Evolutionary conservation across 345 rosid genomes (phyloP).

Genomic region (Lepidium didymum): DNA sequence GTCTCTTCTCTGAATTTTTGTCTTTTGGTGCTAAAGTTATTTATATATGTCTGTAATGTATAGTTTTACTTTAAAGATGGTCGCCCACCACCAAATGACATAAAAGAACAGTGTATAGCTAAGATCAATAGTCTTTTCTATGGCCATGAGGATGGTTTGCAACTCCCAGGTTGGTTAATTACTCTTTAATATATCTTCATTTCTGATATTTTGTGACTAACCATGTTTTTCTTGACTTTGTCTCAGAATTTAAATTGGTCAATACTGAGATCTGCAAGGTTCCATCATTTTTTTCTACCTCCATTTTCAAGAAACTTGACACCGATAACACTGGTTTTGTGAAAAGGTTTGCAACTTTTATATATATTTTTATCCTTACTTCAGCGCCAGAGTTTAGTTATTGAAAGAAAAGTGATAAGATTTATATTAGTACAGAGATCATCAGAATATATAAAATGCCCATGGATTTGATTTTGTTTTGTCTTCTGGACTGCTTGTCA

Average conservation of each 20-base stretch:
- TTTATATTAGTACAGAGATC: neutral
- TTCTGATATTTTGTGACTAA: neutral
- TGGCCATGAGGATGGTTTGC: constrained; percentile 65
- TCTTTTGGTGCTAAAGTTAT: neutral
- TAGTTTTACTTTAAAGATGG: constrained; percentile 97
- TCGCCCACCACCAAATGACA: constrained; percentile 68
- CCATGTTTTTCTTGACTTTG: neutral
- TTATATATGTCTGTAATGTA: constrained; percentile 27
- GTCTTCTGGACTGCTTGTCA: neutral
- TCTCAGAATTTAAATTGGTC: constrained; percentile 54
- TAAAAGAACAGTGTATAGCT: constrained; percentile 58
- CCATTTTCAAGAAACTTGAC: constrained; percentile 75
- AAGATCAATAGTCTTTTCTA: constrained; percentile 59
- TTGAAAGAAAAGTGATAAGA: neutral
- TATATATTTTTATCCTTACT: neutral
- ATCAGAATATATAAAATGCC: neutral
- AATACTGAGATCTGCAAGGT: constrained; percentile 89
- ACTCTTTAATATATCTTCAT: neutral
- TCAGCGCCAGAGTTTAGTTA: neutral
- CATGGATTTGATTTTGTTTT: neutral
- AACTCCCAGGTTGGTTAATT: constrained; percentile 47
- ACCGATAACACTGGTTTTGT: constrained; percentile 48
- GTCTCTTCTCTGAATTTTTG: neutral
- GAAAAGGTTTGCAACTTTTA: constrained; percentile 51
- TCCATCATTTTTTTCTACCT: constrained; percentile 74